Conservation (phyloP, 2,329 filamentous ascomycete genomes). For the Chrysoporthe austroafricana region DNA sequence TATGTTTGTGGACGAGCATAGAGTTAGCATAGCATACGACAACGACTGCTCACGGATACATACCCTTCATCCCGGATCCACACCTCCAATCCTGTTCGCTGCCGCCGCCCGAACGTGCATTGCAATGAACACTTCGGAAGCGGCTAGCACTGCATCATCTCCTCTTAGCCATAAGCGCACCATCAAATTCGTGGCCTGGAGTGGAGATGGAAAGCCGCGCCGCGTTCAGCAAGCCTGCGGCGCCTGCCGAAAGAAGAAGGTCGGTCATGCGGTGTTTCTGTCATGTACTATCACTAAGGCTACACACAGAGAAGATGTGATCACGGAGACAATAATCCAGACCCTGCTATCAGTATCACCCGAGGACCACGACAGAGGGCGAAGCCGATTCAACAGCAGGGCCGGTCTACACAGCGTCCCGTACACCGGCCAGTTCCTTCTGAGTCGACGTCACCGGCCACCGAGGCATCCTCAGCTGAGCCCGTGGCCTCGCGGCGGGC, state of each 20-base stretch:
- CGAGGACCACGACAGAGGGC: neutral
- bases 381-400: constrained; percentile 8
- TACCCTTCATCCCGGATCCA: neutral
- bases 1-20: too few relatives aligned
- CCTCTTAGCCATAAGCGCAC: constrained; percentile 25
- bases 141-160: neutral
- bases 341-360: too few relatives aligned
- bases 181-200: constrained; percentile 62
- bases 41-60: neutral
- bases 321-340: constrained; percentile 31
- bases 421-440: constrained; percentile 32
- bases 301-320: constrained; percentile 32
- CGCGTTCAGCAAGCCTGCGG: constrained; percentile 63
- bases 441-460: constrained; percentile 27
- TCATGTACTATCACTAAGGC: neutral
- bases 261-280: constrained; percentile 31
- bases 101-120: neutral
- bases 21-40: neutral
- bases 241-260: constrained; percentile 59
- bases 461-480: constrained; percentile 32
- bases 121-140: neutral
- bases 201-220: constrained; percentile 60
- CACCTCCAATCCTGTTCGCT: neutral
- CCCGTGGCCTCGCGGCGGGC: constrained; percentile 35
- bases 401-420: constrained; percentile 18